Percentiles rank a stretch among this genome's conserved stretches.
Evolutionary conservation across 306 rosid species (phyloP).

Genomic region (Quercus gilva): DNA sequence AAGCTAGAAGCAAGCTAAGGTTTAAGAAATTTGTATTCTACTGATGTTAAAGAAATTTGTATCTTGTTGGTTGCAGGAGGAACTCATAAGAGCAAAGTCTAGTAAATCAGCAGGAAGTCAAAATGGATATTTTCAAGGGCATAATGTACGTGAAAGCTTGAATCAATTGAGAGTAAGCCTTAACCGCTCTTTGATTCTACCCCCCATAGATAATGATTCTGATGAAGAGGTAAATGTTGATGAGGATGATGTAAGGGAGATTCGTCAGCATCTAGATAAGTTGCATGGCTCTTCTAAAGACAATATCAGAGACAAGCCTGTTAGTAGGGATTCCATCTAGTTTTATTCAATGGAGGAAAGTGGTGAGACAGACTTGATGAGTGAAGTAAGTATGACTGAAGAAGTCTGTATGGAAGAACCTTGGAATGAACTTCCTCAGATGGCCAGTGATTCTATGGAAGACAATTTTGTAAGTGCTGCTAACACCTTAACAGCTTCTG

Average conservation of each 20-base stretch:
- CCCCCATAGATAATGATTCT: slow-evolving; percentile 51
- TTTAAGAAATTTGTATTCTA: background rate
- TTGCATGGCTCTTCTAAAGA: slow-evolving; percentile 55
- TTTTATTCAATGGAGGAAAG: slow-evolving; percentile 51
- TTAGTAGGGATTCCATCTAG: slow-evolving; percentile 46
- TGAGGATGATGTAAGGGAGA: slow-evolving; percentile 66
- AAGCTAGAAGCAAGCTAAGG: slow-evolving; percentile 9
- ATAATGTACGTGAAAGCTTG: slow-evolving; percentile 81
- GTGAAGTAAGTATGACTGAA: slow-evolving; percentile 54
- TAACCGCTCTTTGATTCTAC: slow-evolving; percentile 76
- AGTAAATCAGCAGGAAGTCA: slow-evolving; percentile 41
- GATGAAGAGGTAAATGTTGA: slow-evolving; percentile 59
- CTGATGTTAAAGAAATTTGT: background rate
- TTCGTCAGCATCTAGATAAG: slow-evolving; percentile 64
- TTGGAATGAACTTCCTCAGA: slow-evolving; percentile 31
- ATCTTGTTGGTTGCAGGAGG: slow-evolving; percentile 60
- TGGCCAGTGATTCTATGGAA: slow-evolving; percentile 36
- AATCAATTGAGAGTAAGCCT: slow-evolving; percentile 79
- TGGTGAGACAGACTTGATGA: slow-evolving; percentile 41
- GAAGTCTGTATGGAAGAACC: slow-evolving; percentile 35
- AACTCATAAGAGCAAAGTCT: slow-evolving; percentile 76
- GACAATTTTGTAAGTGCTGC: slow-evolving; percentile 27
- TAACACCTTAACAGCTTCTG: too few relatives aligned
- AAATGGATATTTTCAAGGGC: slow-evolving; percentile 60
- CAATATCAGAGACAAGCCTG: slow-evolving; percentile 31